Conservation (phyloP, 192 early-diverging fungal species). For the Coemansia sp. region DNA sequence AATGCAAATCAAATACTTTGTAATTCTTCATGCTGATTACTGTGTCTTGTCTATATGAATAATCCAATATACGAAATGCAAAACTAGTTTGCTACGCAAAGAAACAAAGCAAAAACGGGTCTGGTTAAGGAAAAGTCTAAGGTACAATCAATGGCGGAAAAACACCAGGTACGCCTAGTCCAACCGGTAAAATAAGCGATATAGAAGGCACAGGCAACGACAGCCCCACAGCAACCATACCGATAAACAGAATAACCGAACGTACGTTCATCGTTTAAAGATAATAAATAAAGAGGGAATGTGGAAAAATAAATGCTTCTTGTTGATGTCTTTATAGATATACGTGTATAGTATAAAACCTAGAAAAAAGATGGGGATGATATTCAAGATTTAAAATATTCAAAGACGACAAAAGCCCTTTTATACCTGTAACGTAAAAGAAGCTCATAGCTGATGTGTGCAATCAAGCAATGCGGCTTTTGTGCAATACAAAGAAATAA, state of each 20-base stretch:
- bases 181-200: not conserved
- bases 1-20: too few species aligned
- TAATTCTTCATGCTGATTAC: too few species aligned
- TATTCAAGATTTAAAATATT: too few species aligned
- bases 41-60: too few species aligned
- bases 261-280: constrained; percentile 23
- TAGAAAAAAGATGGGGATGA: too few species aligned
- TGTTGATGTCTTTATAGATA: too few species aligned
- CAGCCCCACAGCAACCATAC: constrained; percentile 14
- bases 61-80: not conserved
- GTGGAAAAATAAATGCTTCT: not conserved
- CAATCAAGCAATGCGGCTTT: too few species aligned
- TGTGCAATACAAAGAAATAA: too few species aligned
- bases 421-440: too few species aligned
- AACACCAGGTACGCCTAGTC: not conserved
- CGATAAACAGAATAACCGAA: constrained; percentile 20
- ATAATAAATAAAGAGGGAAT: not conserved
- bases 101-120: constrained; percentile 1
- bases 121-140: not conserved
- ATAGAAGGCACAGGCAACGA: constrained; percentile 16
- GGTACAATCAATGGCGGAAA: not conserved
- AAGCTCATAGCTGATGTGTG: too few species aligned
- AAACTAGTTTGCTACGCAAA: not conserved
- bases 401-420: too few species aligned
- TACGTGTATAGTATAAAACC: not conserved